Evolutionary conservation across 2,329 filamentous ascomycete species (phyloP).

Genomic region (Cercospora sp.): DNA sequence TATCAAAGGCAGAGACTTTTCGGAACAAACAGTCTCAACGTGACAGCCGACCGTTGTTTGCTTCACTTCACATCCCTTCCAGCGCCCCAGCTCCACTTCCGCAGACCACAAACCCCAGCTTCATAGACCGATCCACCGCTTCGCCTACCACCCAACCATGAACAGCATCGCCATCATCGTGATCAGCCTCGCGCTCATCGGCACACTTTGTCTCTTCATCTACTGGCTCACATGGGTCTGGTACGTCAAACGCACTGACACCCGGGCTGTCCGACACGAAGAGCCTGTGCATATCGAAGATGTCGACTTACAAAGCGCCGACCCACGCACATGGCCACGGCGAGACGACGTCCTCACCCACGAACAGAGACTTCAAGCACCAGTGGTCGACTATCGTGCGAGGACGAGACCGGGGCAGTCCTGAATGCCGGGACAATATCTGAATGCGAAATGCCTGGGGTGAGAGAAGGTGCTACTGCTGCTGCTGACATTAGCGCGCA

Average conservation of each 20-base stretch:
- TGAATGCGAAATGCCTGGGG: not conserved
- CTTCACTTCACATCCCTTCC: not conserved
- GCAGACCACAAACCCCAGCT: no score
- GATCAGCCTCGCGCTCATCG: not conserved
- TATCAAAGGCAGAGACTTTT: no score
- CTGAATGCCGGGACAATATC: not conserved
- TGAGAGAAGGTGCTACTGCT: not conserved
- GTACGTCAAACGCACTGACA: not conserved
- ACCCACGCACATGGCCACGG: slow-evolving; percentile 2
- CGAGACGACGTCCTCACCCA: not conserved
- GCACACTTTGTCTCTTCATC: not conserved
- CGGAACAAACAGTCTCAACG: not conserved
- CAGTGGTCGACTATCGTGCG: not conserved
- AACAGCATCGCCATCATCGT: not conserved
- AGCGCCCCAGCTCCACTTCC: no score
- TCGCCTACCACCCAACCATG: not conserved
- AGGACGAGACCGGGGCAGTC: not conserved
- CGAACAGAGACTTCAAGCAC: not conserved
- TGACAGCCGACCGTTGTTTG: not conserved
- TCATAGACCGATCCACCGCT: not conserved
- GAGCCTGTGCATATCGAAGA: not conserved
- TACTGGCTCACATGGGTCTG: not conserved
- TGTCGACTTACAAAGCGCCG: not conserved
- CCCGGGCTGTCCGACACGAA: not conserved
- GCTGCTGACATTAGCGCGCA: not conserved